Percentiles rank a stretch among this genome's conserved stretches.
These are phyloP conservation scores for Eragrostis nindensis DNA, from an alignment of 176 grass and related monocot species.

Conservation along the genomic window DNA sequence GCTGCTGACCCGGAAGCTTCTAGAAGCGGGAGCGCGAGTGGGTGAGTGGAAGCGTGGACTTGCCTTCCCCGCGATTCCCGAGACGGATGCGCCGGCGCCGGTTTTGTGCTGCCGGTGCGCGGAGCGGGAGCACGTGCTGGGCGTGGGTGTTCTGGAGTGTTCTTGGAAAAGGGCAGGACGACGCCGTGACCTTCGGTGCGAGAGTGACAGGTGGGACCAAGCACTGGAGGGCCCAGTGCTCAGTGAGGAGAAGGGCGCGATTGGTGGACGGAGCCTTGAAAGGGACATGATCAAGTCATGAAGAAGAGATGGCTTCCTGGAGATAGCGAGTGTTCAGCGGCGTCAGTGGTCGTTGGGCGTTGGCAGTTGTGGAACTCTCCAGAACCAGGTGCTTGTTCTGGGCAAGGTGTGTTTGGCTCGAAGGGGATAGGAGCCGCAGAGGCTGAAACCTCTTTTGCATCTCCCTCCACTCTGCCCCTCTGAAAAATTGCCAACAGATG, in stretches of 20 bases:
- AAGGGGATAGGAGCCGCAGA: background rate
- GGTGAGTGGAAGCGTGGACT: background rate
- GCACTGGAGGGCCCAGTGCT: background rate
- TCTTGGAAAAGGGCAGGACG: background rate
- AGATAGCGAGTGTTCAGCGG: background rate
- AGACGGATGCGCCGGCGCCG: background rate
- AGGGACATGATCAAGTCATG: no score
- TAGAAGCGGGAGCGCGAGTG: background rate
- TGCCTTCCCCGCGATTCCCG: background rate
- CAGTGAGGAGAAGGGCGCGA: background rate
- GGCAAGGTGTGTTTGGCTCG: background rate
- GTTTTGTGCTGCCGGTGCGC: background rate
- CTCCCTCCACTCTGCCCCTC: no score
- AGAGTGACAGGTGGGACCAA: background rate
- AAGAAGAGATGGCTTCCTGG: no score
- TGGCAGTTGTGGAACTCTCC: background rate
- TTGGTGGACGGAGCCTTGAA: background rate
- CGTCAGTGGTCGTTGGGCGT: background rate
- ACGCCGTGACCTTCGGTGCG: background rate
- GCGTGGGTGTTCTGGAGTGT: conserved; percentile 18
- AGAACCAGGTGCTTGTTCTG: background rate
- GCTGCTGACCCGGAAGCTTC: background rate
- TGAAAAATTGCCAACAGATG: no score
- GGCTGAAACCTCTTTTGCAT: no score
- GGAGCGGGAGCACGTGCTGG: background rate